Percentiles rank a stretch among this genome's conserved stretches.
Conservation (phyloP, 2,329 filamentous ascomycete species). For the Trichothecium roseum region DNA sequence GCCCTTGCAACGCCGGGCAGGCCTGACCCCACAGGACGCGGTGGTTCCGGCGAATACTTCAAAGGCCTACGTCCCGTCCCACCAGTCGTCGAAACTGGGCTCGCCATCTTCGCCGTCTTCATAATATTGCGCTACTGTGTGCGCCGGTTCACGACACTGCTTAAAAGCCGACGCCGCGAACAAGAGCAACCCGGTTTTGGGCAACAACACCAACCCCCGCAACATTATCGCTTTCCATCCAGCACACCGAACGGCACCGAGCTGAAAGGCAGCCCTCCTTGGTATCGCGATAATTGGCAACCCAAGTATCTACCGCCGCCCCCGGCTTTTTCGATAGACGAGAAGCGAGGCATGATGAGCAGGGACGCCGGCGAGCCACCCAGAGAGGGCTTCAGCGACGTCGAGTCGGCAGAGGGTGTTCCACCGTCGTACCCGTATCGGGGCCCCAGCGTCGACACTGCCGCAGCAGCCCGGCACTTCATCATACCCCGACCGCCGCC, state of each 20-base stretch:
- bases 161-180: no score
- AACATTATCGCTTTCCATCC: no score
- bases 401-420: neutral
- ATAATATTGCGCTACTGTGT: conserved; percentile 21
- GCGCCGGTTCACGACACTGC: conserved; percentile 8
- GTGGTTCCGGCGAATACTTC: conserved; percentile 14
- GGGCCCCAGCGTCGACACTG: no score
- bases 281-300: no score
- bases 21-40: conserved; percentile 11
- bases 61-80: conserved; percentile 18
- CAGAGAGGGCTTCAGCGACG: neutral
- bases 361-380: neutral
- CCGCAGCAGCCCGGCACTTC: conserved; percentile 16
- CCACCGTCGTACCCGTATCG: no score
- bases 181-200: no score
- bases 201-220: no score
- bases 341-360: no score
- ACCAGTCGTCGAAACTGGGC: conserved; percentile 15
- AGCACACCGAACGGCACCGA: no score
- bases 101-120: conserved; percentile 23
- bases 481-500: conserved; percentile 27
- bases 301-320: no score
- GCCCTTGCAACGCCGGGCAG: conserved; percentile 10
- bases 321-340: no score
- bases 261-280: no score